These are phyloP conservation scores for Chaetomium globosum DNA, from an alignment of 2,329 filamentous ascomycete genomes.

Conservation along the genomic window DNA sequence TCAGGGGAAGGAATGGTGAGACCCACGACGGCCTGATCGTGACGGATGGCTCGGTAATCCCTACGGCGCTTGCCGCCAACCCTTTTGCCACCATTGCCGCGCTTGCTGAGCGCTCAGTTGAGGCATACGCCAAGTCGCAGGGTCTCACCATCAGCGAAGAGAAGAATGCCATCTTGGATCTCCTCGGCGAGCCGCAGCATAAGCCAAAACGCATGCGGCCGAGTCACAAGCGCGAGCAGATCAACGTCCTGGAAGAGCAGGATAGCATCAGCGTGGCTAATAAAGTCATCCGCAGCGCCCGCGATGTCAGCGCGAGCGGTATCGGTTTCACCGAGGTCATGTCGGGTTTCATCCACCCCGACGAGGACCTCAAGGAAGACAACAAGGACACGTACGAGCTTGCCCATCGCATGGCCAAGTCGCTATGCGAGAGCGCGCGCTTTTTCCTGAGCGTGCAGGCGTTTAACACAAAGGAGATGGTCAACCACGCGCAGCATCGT, in stretches of 20 bases:
- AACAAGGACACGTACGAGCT: slow-evolving; percentile 56
- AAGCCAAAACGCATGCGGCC: slow-evolving; percentile 19
- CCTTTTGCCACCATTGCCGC: slow-evolving; percentile 71
- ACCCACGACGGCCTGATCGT: slow-evolving; percentile 62
- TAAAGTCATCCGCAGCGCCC: slow-evolving; percentile 48
- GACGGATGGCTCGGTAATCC: slow-evolving; percentile 64
- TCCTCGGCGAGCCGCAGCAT: slow-evolving; percentile 57
- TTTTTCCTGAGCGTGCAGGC: slow-evolving; percentile 62
- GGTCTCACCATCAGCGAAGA: slow-evolving; percentile 50
- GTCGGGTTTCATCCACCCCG: slow-evolving; percentile 61
- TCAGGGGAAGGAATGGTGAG: slow-evolving; percentile 54
- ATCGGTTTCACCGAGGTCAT: slow-evolving; percentile 67
- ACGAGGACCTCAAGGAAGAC: slow-evolving; percentile 47
- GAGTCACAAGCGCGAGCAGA: slow-evolving; percentile 27
- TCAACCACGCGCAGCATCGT: slow-evolving; percentile 52
- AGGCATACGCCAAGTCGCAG: slow-evolving; percentile 49
- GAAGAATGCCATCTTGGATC: slow-evolving; percentile 54
- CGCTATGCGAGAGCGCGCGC: slow-evolving; percentile 58
- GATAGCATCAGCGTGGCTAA: slow-evolving; percentile 44
- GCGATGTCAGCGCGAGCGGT: slow-evolving; percentile 50
- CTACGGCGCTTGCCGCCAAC: slow-evolving; percentile 65
- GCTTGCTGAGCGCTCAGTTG: slow-evolving; percentile 65
- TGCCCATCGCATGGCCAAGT: slow-evolving; percentile 55
- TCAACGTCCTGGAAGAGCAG: slow-evolving; percentile 42
- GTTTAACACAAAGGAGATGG: slow-evolving; percentile 54